These are phyloP conservation scores for Aspergillus pseudoviridinutans DNA, from an alignment of 2,329 filamentous ascomycete genomes.

Conservation along the genomic window DNA sequence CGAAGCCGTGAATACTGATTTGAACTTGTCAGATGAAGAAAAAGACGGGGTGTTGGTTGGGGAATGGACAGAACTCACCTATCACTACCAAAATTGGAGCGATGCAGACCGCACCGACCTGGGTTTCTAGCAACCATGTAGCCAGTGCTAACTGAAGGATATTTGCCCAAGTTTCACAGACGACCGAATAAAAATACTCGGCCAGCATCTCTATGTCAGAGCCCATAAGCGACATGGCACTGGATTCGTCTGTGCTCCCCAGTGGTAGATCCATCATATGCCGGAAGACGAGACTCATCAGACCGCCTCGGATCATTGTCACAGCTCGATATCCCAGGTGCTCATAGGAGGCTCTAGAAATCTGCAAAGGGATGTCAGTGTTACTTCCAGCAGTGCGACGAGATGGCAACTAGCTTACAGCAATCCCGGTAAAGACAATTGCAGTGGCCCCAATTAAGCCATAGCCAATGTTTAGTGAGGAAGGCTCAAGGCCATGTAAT, in stretches of 20 bases:
- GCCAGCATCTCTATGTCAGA: constrained; percentile 21
- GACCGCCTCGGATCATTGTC: constrained; percentile 17
- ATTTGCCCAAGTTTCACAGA: constrained; percentile 31
- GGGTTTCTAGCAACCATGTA: constrained; percentile 27
- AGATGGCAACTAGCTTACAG: constrained; percentile 5
- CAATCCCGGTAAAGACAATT: constrained; percentile 10
- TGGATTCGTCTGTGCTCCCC: constrained; percentile 17
- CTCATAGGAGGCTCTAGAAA: constrained; percentile 9
- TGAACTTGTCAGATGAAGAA: too few species aligned
- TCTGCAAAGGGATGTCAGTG: constrained; percentile 2
- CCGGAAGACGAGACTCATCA: constrained; percentile 14
- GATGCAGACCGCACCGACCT: constrained; percentile 28
- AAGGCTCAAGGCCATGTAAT: neutral
- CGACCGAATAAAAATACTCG: constrained; percentile 19
- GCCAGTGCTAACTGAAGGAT: constrained; percentile 34
- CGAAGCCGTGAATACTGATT: neutral
- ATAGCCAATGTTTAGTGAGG: constrained; percentile 8
- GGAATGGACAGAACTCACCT: constrained; percentile 15
- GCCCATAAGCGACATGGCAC: constrained; percentile 19
- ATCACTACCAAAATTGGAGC: constrained; percentile 22
- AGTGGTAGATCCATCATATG: constrained; percentile 19
- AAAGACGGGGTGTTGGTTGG: too few species aligned
- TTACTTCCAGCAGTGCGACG: neutral
- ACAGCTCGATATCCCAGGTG: constrained; percentile 13
- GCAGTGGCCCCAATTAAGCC: constrained; percentile 7